Evolutionary conservation across 805 yeast genomes (phyloP).

Genomic region (Phaffomyces opuntiae): DNA sequence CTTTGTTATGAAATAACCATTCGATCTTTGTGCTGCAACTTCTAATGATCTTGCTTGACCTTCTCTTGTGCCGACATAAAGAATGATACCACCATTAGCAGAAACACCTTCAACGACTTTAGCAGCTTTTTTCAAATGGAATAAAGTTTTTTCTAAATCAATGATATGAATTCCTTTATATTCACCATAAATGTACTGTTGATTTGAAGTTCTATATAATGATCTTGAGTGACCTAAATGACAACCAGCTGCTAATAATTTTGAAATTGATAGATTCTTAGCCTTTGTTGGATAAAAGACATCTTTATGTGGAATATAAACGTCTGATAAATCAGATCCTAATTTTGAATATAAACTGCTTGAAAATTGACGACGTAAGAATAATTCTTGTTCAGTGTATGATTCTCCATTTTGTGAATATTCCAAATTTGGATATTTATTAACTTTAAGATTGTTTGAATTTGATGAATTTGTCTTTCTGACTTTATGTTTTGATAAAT

Average conservation of each 20-base stretch:
- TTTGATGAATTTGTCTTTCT: background rate
- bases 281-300: constrained; percentile 50
- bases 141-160: constrained; percentile 78
- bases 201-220: constrained; percentile 72
- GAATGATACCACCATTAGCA: constrained; percentile 74
- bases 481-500: constrained; percentile 13
- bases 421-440: constrained; percentile 52
- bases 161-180: constrained; percentile 89
- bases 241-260: constrained; percentile 84
- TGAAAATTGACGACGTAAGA: constrained; percentile 64
- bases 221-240: constrained; percentile 90
- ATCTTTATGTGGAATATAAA: constrained; percentile 66
- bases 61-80: constrained; percentile 78
- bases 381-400: constrained; percentile 72
- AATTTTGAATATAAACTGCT: constrained; percentile 43
- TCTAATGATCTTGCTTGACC: constrained; percentile 72
- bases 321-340: constrained; percentile 57
- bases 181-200: constrained; percentile 81
- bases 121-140: constrained; percentile 73
- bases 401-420: constrained; percentile 56
- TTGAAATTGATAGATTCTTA: constrained; percentile 55
- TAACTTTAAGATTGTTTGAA: constrained; percentile 6
- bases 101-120: constrained; percentile 79
- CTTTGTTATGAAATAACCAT: constrained; percentile 74
- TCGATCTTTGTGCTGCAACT: constrained; percentile 69